phyloP scores from a whole-genome alignment of 192 early-diverging fungal species.

The Pecoramyces ruminantium region DNA sequence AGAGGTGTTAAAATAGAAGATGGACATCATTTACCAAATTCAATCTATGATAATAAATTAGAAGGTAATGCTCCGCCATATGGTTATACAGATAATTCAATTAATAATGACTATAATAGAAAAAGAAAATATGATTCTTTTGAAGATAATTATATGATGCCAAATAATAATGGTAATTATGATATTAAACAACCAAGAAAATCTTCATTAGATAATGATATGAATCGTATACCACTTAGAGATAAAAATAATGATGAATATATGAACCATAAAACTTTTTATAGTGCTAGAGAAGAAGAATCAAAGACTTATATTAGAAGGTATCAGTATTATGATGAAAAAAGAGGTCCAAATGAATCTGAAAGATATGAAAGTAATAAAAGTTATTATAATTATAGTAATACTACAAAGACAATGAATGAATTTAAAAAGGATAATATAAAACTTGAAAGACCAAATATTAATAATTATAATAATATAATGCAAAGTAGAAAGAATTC shows the following conservation, averaged over 20 bases:
- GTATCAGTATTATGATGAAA: neutral
- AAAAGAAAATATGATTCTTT: neutral
- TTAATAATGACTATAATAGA: neutral
- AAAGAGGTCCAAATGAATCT: neutral
- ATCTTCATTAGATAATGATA: neutral
- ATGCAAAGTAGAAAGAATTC: neutral
- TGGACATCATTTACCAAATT: neutral
- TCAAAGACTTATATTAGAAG: neutral
- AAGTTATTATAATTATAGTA: neutral
- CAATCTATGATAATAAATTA: neutral
- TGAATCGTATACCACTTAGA: neutral
- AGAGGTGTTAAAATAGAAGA: neutral
- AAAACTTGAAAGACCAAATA: neutral
- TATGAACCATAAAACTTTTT: neutral
- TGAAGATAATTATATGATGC: neutral
- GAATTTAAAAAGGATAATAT: too few relatives aligned
- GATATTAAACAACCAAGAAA: neutral
- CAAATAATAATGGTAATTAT: neutral
- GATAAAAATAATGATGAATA: neutral
- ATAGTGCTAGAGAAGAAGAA: neutral
- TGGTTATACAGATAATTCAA: neutral
- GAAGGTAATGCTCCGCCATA: neutral
- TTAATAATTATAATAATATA: neutral
- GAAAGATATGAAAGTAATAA: neutral
- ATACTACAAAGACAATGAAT: neutral